These are phyloP conservation scores for Boletus pseudopeckii DNA, from an alignment of 768 basidiomycete species.

Conservation along the genomic window DNA sequence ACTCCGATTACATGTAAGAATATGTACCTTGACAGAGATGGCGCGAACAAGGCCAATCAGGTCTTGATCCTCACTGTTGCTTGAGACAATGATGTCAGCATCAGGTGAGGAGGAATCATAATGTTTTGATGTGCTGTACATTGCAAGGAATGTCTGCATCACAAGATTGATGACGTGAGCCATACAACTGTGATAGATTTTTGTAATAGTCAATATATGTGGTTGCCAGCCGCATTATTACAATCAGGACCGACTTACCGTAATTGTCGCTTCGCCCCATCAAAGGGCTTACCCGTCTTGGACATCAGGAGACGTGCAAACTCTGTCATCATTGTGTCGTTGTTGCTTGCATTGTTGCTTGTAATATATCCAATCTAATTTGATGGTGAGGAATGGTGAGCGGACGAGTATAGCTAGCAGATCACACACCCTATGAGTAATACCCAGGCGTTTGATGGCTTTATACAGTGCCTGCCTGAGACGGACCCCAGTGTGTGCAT, in stretches of 20 bases:
- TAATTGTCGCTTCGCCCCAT: too few relatives aligned
- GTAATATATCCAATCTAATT: too few relatives aligned
- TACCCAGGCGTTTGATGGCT: constrained; percentile 26
- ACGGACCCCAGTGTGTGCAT: constrained; percentile 32
- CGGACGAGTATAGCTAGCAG: neutral
- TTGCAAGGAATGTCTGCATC: neutral
- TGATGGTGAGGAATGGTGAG: too few relatives aligned
- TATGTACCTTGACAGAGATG: constrained; percentile 4
- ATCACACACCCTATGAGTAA: constrained; percentile 29
- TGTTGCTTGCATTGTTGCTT: too few relatives aligned
- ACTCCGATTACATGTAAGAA: too few relatives aligned
- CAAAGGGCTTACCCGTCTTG: too few relatives aligned
- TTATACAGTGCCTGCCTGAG: constrained; percentile 34
- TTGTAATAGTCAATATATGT: too few relatives aligned
- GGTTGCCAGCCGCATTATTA: too few relatives aligned
- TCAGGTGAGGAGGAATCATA: neutral
- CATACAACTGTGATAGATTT: neutral
- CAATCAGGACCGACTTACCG: too few relatives aligned
- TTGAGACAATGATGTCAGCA: neutral
- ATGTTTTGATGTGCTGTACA: neutral
- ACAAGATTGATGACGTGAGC: neutral
- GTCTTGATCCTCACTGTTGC: neutral
- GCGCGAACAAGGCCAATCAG: neutral
- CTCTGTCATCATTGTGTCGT: too few relatives aligned
- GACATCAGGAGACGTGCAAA: too few relatives aligned